Conservation (phyloP, 2,329 filamentous ascomycete genomes). For the Thelonectria blattea region DNA sequence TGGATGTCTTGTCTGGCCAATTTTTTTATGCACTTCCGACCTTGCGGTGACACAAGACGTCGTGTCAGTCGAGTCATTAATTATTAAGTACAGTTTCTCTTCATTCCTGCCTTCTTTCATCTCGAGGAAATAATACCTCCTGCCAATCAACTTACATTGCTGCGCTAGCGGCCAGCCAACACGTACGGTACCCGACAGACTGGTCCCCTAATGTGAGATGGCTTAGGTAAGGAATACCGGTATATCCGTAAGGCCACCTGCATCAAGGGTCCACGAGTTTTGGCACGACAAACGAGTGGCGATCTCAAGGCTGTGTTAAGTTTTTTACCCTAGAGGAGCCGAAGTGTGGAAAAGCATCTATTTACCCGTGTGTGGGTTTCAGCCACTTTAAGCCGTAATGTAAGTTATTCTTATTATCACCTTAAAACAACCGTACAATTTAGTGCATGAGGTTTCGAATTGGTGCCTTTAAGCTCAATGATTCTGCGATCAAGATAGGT, state of each 20-base stretch:
- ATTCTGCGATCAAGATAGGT: too few species aligned
- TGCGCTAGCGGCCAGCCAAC: constrained; percentile 6
- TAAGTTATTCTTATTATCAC: too few species aligned
- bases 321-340: background rate
- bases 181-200: constrained; percentile 7
- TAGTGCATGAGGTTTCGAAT: too few species aligned
- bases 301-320: background rate
- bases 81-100: background rate
- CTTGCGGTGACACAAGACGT: constrained; percentile 18
- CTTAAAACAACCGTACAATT: too few species aligned
- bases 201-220: constrained; percentile 8
- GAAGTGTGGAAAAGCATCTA: too few species aligned
- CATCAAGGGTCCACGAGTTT: constrained; percentile 12
- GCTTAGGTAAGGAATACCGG: constrained; percentile 1
- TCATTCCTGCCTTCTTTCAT: background rate
- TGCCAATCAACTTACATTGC: background rate
- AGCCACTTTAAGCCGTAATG: too few species aligned
- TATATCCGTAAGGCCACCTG: constrained; percentile 5
- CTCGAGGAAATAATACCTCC: background rate
- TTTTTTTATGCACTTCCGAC: background rate
- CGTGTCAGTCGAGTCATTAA: constrained; percentile 2
- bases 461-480: too few species aligned
- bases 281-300: background rate
- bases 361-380: too few species aligned
- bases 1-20: background rate